A percentile compares a stretch with the other conserved stretches of the same genome.
phyloP scores from a whole-genome alignment of 345 rosid species.

The Hypericum androsaemum region DNA sequence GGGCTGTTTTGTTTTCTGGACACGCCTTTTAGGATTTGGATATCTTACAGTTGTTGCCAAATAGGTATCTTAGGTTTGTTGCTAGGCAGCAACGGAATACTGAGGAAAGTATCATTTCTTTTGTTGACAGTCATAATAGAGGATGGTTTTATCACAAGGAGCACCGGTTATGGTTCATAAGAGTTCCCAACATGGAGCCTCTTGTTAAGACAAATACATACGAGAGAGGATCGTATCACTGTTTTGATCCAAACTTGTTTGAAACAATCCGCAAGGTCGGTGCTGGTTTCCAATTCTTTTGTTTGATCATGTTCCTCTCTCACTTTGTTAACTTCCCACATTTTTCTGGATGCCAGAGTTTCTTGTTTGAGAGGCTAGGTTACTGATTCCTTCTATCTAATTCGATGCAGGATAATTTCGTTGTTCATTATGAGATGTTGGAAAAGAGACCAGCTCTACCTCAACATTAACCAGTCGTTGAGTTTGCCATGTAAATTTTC shows the following conservation, averaged over 20 bases:
- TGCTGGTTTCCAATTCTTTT: not conserved
- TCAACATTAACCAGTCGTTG: conserved; percentile 41
- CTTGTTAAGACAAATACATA: conserved; percentile 56
- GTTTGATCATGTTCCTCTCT: not conserved
- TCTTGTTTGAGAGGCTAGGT: not conserved
- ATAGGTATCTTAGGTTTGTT: not conserved
- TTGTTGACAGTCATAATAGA: conserved; percentile 58
- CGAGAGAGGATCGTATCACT: conserved; percentile 87
- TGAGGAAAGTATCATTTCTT: not conserved
- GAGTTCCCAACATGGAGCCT: conserved; percentile 67
- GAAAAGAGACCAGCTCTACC: conserved; percentile 90
- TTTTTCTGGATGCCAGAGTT: not conserved
- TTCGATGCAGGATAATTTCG: conserved; percentile 67
- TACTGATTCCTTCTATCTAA: not conserved
- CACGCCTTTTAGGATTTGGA: not conserved
- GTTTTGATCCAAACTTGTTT: conserved; percentile 68
- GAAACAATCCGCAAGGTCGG: conserved; percentile 75
- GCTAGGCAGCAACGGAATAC: too few relatives aligned
- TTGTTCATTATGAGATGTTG: conserved; percentile 63
- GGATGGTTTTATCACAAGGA: conserved; percentile 97
- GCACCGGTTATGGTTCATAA: conserved; percentile 60
- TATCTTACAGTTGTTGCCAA: not conserved
- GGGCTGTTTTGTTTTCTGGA: not conserved
- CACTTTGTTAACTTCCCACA: not conserved
- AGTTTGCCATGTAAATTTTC: not conserved